Evolutionary conservation across 345 rosid genomes (phyloP), one percentile per base, ranked within the genome.

Genomic region (Hirschfeldia incana): DNA sequence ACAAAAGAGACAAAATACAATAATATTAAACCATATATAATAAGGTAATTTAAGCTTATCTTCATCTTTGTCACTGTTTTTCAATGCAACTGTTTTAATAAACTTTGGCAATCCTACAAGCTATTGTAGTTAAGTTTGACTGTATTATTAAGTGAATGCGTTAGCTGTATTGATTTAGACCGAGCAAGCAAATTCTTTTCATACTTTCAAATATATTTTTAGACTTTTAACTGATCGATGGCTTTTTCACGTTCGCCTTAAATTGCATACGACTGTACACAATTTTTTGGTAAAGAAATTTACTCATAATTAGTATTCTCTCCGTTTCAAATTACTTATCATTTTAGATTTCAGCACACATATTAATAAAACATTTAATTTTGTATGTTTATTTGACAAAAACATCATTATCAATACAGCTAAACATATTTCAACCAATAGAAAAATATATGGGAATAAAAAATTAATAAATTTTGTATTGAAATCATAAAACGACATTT

Each of bases 151-250:
- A 69, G 69, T 30, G 68, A 68, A 68, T 60, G 79, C 49, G 17
- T 68, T 76, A 71, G 67, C 67, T 63, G 67, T 76, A 67, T 32
- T 76, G 69, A 60, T 68, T 60, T 44, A 30, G 79, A 69, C 69
- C 55, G 51, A 69, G 13, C 37, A 60, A 60, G 28, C 36, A 60
- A 60, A 60, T 69, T 69, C 11, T 60, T 69, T 76, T 69, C 69
- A 69, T 74, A 76, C 61, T 68, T 34, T 42, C 27, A 44, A 44
- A 30, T 10, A 11, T 16, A 12, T 49, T 65, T 42, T 55, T 9
- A 9, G 34, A 39, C 12, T n/a, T 76, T 17, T 7, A 76, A 44
- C 46, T 68, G 67, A 42, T 34, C 5, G 34, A 57, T 57, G 44
- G 2, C 46, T 69, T 59, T 32, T 11, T 76, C 73, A 42, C 13